phyloP scores from a whole-genome alignment of 352 stramenopile genomes.

The Phytophthora sp. region DNA sequence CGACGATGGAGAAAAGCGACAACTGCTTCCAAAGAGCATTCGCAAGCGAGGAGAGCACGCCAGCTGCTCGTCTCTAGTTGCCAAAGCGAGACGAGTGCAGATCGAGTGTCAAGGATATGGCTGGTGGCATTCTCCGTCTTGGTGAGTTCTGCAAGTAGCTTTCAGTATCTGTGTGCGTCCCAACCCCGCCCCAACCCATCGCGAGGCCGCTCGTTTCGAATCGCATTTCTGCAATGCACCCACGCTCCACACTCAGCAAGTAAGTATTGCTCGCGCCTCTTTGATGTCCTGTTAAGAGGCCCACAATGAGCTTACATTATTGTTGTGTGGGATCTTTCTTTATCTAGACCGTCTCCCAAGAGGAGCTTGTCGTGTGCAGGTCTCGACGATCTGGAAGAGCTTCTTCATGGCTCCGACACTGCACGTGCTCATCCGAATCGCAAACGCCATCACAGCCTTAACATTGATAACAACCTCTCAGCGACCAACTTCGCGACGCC shows the following conservation, averaged over 20 bases:
- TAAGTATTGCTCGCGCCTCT: conserved; percentile 11
- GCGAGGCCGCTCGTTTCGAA: conserved; percentile 17
- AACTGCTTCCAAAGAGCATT: conserved; percentile 42
- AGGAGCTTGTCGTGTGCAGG: conserved; percentile 63
- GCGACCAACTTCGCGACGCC: conserved; percentile 25
- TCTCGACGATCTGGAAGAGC: conserved; percentile 55
- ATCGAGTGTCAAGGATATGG: conserved; percentile 39
- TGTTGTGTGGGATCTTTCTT: conserved; percentile 1
- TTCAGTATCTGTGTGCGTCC: conserved; percentile 25
- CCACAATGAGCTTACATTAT: conserved; percentile 1
- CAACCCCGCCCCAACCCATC: conserved; percentile 6
- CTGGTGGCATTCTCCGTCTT: conserved; percentile 35
- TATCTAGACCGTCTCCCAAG: conserved; percentile 61
- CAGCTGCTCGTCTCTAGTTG: conserved; percentile 23
- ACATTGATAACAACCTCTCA: conserved; percentile 34
- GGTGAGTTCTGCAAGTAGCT: conserved; percentile 43
- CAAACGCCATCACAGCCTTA: conserved; percentile 67
- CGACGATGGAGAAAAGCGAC: conserved; percentile 41
- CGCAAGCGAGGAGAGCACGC: conserved; percentile 35
- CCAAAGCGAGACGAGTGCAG: conserved; percentile 17
- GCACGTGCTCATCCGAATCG: conserved; percentile 32
- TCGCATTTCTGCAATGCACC: conserved; percentile 38
- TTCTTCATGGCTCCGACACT: conserved; percentile 39
- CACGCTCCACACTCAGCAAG: conserved; percentile 45
- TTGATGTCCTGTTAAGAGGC: background rate